Base-by-base conservation (phyloP, 495 filamentous ascomycete species). In the Aspergillus sclerotiicarbonarius region DNA sequence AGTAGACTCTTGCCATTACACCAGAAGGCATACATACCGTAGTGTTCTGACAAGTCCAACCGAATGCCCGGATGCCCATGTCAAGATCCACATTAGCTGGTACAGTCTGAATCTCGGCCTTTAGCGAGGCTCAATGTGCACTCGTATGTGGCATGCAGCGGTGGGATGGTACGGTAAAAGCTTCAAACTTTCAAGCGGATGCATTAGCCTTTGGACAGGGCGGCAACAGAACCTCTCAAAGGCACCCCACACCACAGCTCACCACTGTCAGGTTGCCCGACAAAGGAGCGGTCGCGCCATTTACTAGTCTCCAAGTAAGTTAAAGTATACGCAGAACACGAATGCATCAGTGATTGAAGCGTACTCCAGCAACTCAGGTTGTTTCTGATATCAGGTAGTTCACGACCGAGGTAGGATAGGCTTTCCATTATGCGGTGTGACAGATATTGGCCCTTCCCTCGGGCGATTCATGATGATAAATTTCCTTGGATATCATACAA, bases 341-440 rank as follows among this genome's bases (percentile, higher is more conserved):
- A 29, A 18, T 20, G 37, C 37, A 41, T 43, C 30, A 31, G 30
- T 48, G 16, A 49, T 49, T 31, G 20, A n/a, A 21, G 13, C 18
- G n/a, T n/a, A 29, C 25, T 15, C 15, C 49, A 7, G 33, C 29
- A 48, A 39, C 30, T 16, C 10, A n/a, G 8, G 8, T 30, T n/a
- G 9, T 6, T 18, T 37, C 32, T 37, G 54, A 49, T 49, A 56
- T 21, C 44, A 56, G n/a, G 16, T 44, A 31, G 49, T 35, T 39
- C 31, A 30, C 6, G 8, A 35, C 31, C 19, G n/a, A 30, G 19
- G 30, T 33, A 15, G 25, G 16, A 15, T 48, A 48, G 13, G 19
- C 16, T 39, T 19, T 20, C 16, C 18, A 19, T 41, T 8, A 45
- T 56, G 54, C 54, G 54, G 54, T 56, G 54, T 49, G 54, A 47